These are phyloP conservation scores for Apophysomyces variabilis DNA, from an alignment of 371 early-diverging fungal genomes.

Conservation along the genomic window DNA sequence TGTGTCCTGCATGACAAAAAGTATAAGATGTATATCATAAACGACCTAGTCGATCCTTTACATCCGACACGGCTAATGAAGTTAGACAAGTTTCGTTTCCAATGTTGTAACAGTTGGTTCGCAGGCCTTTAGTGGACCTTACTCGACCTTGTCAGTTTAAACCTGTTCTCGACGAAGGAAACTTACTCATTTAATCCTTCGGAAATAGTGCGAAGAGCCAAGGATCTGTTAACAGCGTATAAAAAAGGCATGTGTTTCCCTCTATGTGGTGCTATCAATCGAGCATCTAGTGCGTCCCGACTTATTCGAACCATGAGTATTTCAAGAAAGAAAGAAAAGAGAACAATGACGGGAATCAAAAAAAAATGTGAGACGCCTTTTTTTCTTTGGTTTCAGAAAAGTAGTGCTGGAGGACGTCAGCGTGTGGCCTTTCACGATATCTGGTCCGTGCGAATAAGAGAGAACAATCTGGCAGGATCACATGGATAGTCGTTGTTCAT, in stretches of 20 bases:
- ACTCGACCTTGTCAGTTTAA: background rate
- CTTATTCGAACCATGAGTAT: slow-evolving; percentile 31
- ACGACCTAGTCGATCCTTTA: slow-evolving; percentile 12
- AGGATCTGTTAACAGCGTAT: slow-evolving; percentile 25
- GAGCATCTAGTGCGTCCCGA: slow-evolving; percentile 13
- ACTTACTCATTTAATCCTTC: slow-evolving; percentile 34
- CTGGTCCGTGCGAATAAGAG: too few species aligned
- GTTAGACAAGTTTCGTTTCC: slow-evolving; percentile 31
- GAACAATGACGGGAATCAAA: slow-evolving; percentile 1
- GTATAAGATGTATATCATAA: background rate
- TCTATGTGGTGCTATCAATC: slow-evolving; percentile 15
- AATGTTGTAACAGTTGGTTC: slow-evolving; percentile 24
- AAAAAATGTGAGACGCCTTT: background rate
- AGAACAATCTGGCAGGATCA: too few species aligned
- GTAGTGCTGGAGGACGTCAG: background rate
- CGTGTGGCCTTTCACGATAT: too few species aligned
- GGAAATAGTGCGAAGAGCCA: slow-evolving; percentile 34
- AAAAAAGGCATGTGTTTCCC: slow-evolving; percentile 35
- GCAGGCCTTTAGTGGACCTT: slow-evolving; percentile 31
- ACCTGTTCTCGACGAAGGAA: background rate
- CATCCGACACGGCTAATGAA: slow-evolving; percentile 34
- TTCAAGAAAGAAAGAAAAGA: slow-evolving; percentile 13
- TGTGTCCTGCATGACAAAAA: slow-evolving; percentile 13
- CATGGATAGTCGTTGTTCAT: too few species aligned
- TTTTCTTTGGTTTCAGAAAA: background rate